Percentiles rank a stretch among this genome's conserved stretches.
Conservation (phyloP, 169 alveolate genomes). For the Plasmodium vinckei region DNA sequence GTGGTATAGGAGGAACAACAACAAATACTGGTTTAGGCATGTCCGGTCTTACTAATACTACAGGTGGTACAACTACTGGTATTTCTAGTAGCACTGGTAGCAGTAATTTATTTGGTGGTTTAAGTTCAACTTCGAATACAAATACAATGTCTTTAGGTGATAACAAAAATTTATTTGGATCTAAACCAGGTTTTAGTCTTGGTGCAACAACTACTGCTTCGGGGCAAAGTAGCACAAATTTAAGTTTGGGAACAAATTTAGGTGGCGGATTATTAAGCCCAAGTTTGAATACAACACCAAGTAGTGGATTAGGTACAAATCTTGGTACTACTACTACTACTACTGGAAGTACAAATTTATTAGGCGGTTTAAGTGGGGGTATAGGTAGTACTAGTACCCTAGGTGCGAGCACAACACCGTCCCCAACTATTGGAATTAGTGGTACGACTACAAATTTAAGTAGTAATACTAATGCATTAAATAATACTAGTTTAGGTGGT, state of each 20-base stretch:
- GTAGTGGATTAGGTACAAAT: slow-evolving; percentile 8
- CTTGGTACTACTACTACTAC: slow-evolving; percentile 6
- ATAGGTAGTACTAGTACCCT: slow-evolving; percentile 8
- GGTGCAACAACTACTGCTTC: slow-evolving; percentile 1
- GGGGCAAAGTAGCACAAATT: slow-evolving; percentile 12
- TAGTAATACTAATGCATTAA: neutral
- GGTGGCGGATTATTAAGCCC: slow-evolving; percentile 3
- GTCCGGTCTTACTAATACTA: neutral
- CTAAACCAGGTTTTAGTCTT: slow-evolving; percentile 38
- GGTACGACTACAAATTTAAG: neutral
- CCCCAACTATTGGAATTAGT: neutral
- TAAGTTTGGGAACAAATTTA: slow-evolving; percentile 38
- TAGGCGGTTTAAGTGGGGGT: slow-evolving; percentile 20
- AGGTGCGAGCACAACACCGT: neutral
- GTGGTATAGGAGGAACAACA: too few relatives aligned
- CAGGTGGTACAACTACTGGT: neutral
- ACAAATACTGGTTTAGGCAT: too few relatives aligned
- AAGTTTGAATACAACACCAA: slow-evolving; percentile 22
- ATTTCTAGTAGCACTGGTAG: slow-evolving; percentile 10
- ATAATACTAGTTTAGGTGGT: neutral
- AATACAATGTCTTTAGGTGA: slow-evolving; percentile 27
- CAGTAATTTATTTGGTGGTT: slow-evolving; percentile 32
- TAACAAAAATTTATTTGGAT: slow-evolving; percentile 56
- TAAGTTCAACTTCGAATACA: slow-evolving; percentile 18
- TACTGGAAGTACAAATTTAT: slow-evolving; percentile 18